Evolutionary conservation across 768 basidiomycete genomes (phyloP).

Genomic region (Coprinopsis sp.): DNA sequence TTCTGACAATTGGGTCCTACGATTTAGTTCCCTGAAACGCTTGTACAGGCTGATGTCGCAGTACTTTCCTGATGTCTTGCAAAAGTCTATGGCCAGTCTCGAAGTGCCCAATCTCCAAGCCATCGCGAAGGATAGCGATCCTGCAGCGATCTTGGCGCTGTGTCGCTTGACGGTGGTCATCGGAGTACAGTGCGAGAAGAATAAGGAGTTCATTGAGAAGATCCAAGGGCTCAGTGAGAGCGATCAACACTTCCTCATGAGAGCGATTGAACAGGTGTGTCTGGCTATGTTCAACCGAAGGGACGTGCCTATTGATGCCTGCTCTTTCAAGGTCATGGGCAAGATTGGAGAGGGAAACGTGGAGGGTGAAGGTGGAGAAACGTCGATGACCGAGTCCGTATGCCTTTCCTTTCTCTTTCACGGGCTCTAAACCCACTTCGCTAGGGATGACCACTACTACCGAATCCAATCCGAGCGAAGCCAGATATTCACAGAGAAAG

Average conservation of each 20-base stretch:
- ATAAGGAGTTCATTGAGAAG: slow-evolving; percentile 83
- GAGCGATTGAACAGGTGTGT: slow-evolving; percentile 85
- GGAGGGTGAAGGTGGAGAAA: slow-evolving; percentile 46
- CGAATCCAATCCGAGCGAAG: slow-evolving; percentile 77
- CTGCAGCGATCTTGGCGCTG: slow-evolving; percentile 63
- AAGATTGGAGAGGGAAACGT: slow-evolving; percentile 52
- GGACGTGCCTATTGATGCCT: background rate
- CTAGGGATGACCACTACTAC: slow-evolving; percentile 89
- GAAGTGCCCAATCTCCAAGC: slow-evolving; percentile 87
- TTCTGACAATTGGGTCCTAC: slow-evolving; percentile 86
- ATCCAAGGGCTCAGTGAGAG: slow-evolving; percentile 80
- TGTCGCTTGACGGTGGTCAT: slow-evolving; percentile 82
- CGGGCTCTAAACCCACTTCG: background rate
- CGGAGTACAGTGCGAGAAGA: slow-evolving; percentile 84
- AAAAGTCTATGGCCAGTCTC: slow-evolving; percentile 69
- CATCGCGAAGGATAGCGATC: slow-evolving; percentile 71
- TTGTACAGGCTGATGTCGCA: slow-evolving; percentile 86
- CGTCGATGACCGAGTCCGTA: slow-evolving; percentile 77
- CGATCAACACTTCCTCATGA: slow-evolving; percentile 89
- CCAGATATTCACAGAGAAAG: slow-evolving; percentile 77
- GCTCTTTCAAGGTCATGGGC: slow-evolving; percentile 58
- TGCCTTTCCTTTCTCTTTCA: slow-evolving; percentile 6
- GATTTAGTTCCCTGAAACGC: slow-evolving; percentile 78
- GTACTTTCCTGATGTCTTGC: slow-evolving; percentile 80
- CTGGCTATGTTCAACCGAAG: background rate